Base-by-base conservation (phyloP, 495 filamentous ascomycete species). In the Extremus antarcticus region DNA sequence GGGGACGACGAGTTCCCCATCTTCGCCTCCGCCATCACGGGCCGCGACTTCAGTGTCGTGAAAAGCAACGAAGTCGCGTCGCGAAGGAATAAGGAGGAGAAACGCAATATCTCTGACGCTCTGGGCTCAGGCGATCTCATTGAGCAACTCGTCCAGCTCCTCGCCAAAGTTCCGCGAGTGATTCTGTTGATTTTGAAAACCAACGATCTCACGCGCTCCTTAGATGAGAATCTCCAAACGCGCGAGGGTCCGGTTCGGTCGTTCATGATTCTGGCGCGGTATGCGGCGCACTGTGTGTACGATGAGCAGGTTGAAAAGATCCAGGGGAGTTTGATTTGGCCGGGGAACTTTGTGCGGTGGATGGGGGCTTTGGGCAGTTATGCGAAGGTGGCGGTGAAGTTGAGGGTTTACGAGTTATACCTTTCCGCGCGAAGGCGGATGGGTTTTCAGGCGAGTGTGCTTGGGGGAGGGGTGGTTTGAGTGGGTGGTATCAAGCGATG, bases 161-260 rank as follows among this genome's bases (percentile, higher is more conserved):
- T 99, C 9, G 86, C 87, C 25, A 81, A 88, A 59, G 89, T 99
- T 1, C 94, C 94, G 3, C 74, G 88, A 13, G 85, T 97, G 54
- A 94, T 99, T 39, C 77, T 99, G 16, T 74, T 99, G 3, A 96
- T 99, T 61, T 76, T 99, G 51, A 99, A 99, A 71, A 99, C 94
- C 1, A 99, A 99, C 66, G 94, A 99, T 68, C 72, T 99, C 40
- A 99, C 92, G 24, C 82, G 94, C 56, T 91, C 85, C 58, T 78
- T 99, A 25, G 94, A 99, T 62, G 94, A 97, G 70, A 89, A 84
- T 69, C 76, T 99, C 15, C 87, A 95, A 53, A 97, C 92, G 19
- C 77, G 84, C 11, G 84, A 88, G 62, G 94, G 92, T 0, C 90
- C 91, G 1, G 79, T 89, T 59, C 80, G 91, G 20, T 87, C 84